phyloP scores from a whole-genome alignment of 345 rosid species.

The Acer negundo region DNA sequence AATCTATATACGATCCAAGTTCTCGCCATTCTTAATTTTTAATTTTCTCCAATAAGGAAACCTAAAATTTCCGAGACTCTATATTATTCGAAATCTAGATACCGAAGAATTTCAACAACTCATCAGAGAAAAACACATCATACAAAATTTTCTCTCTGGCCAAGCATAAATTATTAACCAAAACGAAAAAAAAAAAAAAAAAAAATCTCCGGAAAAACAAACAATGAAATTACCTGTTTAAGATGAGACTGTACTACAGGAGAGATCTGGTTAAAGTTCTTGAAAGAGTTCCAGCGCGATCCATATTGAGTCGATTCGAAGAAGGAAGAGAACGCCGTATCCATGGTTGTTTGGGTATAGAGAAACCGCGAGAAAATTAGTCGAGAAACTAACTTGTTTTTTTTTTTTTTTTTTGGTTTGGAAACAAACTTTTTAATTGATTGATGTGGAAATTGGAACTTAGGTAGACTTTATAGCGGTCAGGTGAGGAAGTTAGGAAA shows the following conservation, averaged over 20 bases:
- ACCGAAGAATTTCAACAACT: background rate
- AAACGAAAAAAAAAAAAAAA: background rate
- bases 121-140: background rate
- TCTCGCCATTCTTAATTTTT: background rate
- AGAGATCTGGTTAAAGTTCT: constrained; percentile 81
- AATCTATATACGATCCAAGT: background rate
- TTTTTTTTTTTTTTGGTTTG: too few species aligned
- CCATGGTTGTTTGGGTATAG: constrained; percentile 40
- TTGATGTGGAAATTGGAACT: background rate
- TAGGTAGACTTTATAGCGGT: background rate
- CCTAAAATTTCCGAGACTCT: background rate
- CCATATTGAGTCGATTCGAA: constrained; percentile 49
- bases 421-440: background rate
- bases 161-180: background rate
- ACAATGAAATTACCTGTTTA: constrained; percentile 55
- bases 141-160: background rate
- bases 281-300: constrained; percentile 49
- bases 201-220: background rate
- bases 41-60: background rate
- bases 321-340: constrained; percentile 74
- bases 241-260: constrained; percentile 84
- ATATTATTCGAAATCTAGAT: too few species aligned
- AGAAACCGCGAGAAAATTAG: background rate
- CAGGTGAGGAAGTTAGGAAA: background rate
- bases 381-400: background rate